Evolutionary conservation across 2,329 filamentous ascomycete genomes (phyloP).

Genomic region (Lasiodiplodia citricola): DNA sequence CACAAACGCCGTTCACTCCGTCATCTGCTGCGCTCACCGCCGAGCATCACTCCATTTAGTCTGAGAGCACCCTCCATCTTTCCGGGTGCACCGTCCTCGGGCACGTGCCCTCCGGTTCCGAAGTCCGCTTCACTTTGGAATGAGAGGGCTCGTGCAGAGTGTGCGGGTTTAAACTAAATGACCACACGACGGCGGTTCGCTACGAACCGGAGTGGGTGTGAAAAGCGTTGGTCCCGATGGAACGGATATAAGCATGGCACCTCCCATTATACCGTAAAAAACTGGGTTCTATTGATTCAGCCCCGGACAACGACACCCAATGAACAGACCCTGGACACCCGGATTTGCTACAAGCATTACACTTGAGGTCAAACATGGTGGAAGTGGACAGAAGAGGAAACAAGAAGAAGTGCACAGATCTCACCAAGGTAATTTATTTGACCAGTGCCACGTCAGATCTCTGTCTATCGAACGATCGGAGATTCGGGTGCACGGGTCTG

Average conservation of each 20-base stretch:
- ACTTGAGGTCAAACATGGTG: not conserved
- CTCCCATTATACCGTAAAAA: not conserved
- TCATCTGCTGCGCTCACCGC: constrained; percentile 15
- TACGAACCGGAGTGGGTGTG: not conserved
- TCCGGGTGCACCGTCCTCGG: not conserved
- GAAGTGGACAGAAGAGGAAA: not conserved
- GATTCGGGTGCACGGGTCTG: constrained; percentile 18
- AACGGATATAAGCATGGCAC: not conserved
- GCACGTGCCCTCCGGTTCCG: constrained; percentile 9
- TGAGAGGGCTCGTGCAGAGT: constrained; percentile 4
- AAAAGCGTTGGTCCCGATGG: not conserved
- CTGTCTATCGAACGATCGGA: constrained; percentile 19
- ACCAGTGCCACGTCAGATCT: constrained; percentile 23
- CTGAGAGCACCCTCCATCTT: not conserved
- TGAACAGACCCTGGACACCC: not conserved
- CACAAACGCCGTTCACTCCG: constrained; percentile 4
- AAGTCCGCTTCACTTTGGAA: not conserved
- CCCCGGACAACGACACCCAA: constrained; percentile 4
- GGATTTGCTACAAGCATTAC: not conserved
- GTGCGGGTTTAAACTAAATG: constrained; percentile 1
- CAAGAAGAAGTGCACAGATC: not conserved
- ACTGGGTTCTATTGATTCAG: constrained; percentile 2
- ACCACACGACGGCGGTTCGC: constrained; percentile 7
- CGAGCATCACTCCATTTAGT: constrained; percentile 19
- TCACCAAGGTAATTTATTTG: constrained; percentile 1